Conservation (phyloP, 805 yeast genomes). For the Jamesozyma jinghongensis region DNA sequence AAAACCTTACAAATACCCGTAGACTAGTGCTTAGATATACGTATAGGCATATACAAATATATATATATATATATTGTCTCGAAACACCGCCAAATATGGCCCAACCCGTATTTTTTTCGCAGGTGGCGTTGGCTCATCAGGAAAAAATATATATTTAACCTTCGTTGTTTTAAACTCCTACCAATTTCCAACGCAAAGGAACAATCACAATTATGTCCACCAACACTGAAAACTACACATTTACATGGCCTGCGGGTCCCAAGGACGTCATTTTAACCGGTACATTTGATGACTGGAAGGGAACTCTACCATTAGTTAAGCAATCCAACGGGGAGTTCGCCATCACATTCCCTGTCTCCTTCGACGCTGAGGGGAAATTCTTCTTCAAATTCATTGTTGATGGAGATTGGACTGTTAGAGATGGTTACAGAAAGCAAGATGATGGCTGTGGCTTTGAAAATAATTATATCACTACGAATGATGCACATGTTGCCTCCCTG, state of each 20-base stretch:
- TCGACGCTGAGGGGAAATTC: slow-evolving; percentile 30
- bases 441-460: slow-evolving; percentile 37
- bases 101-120: too few relatives aligned
- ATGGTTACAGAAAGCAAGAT: slow-evolving; percentile 33
- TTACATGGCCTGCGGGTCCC: slow-evolving; percentile 43
- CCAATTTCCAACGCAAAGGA: not conserved
- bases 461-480: slow-evolving; percentile 25
- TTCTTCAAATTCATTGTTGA: slow-evolving; percentile 57
- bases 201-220: not conserved
- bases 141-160: not conserved
- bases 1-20: too few relatives aligned
- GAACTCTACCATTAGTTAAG: slow-evolving; percentile 50
- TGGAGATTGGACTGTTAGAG: slow-evolving; percentile 49
- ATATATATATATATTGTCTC: too few relatives aligned
- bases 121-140: too few relatives aligned
- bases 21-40: too few relatives aligned
- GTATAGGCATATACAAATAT: too few relatives aligned
- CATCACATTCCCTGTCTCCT: slow-evolving; percentile 46
- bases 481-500: slow-evolving; percentile 8
- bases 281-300: slow-evolving; percentile 59
- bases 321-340: slow-evolving; percentile 42
- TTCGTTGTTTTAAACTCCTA: not conserved
- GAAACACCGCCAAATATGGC: too few relatives aligned
- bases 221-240: slow-evolving; percentile 11
- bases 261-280: slow-evolving; percentile 58